A percentile compares a stretch with the other conserved stretches of the same genome.
Conservation (phyloP, 306 rosid genomes). For the Adenanthera pavonina region DNA sequence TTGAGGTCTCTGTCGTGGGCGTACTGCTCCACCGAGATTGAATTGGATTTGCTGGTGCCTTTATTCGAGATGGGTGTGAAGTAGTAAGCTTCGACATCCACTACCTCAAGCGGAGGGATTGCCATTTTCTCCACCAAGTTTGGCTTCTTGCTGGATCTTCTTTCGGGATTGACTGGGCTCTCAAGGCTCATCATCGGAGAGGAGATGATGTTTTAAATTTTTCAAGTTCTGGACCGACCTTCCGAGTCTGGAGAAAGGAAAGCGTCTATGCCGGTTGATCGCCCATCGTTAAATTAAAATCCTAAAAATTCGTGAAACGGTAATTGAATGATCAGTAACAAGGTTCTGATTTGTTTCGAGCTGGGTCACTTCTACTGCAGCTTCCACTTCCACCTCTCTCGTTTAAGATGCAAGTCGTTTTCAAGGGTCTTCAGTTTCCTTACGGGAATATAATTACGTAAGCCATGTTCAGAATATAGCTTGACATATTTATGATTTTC, state of each 20-base stretch:
- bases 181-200: background rate
- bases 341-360: background rate
- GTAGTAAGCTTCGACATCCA: conserved; percentile 7
- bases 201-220: background rate
- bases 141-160: conserved; percentile 1
- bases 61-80: background rate
- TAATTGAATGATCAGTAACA: background rate
- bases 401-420: background rate
- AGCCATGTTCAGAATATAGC: background rate
- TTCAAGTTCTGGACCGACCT: background rate
- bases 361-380: background rate
- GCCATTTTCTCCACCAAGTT: background rate
- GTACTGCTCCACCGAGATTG: conserved; percentile 30
- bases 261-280: background rate
- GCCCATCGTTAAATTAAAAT: background rate
- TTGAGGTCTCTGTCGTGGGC: background rate
- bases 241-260: background rate
- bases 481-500: too few relatives aligned
- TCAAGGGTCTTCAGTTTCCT: background rate
- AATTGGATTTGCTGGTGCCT: background rate
- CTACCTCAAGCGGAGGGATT: background rate
- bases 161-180: background rate
- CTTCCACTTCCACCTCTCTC: background rate
- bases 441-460: background rate
- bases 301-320: background rate